Evolutionary conservation across 768 basidiomycete species (phyloP), one percentile per base, ranked within the genome.

Genomic region (Candolleomyces eurysporus): DNA sequence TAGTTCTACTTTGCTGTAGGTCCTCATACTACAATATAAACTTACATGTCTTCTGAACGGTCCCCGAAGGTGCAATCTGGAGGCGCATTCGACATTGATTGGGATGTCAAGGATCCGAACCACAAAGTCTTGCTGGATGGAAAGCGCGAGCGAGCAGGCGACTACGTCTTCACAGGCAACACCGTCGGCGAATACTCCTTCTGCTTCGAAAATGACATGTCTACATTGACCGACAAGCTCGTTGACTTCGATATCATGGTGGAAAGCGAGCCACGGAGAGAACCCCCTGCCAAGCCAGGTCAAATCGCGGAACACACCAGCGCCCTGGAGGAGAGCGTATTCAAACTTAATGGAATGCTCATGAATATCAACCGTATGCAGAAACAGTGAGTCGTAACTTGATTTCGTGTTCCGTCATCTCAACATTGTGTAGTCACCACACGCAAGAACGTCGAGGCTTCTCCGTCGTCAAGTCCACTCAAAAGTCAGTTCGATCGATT

Each of bases 131-230:
- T 98, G 26, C 85, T 99, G 50, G 91, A 96, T 56, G 97, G 95
- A 57, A 77, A 83, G 66, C 86, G 89, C 30, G 96, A 98, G 69
- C 88, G 92, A 36, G 94, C 97, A 65, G 97, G 97, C 39, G 97
- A 99, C 85, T 98, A 90, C 69, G 93, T 99, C 58, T 84, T 98
- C 63, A 98, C 97, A 4, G 97, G 94, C 19, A 96, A 97, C 76
- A 84, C 84, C 19, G 82, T 89, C 72, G 92, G 92, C 67, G 92
- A 94, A 82, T 94, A 94, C 71, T 73, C 96, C 5, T 98, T 99
- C 80, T 98, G 96, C 78, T 97, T 98, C 73, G 92, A 94, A 72
- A 99, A 99, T 73, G 96, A 98, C 79, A 96, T 96, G 83, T 92
- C 90, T 26, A 92, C 93, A 4, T 82, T 97, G 65, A 91, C 92